Evolutionary conservation across 1,139 yeast species (phyloP).

Genomic region (Pneumocystis oryctolagi): DNA sequence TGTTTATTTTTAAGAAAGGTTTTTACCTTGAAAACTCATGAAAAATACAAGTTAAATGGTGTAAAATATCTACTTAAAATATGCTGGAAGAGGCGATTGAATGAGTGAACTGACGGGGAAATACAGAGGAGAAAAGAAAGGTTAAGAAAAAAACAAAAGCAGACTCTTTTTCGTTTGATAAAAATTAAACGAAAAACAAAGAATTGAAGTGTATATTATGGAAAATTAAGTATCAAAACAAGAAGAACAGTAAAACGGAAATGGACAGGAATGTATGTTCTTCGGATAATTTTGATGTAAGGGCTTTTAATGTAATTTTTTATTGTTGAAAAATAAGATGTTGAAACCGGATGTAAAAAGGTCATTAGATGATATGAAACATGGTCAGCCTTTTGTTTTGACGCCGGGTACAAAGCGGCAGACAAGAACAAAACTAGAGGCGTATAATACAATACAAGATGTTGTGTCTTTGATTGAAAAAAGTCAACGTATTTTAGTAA

Average conservation of each 20-base stretch:
- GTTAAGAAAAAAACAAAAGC: too few relatives aligned
- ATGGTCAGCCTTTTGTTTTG: background rate
- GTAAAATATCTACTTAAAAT: too few relatives aligned
- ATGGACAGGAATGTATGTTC: too few relatives aligned
- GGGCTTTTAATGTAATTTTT: background rate
- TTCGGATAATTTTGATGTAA: background rate
- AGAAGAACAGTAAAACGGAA: background rate
- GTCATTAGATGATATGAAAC: background rate
- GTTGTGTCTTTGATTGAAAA: constrained; percentile 38
- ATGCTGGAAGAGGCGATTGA: too few relatives aligned
- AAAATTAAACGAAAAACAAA: too few relatives aligned
- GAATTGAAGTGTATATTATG: too few relatives aligned
- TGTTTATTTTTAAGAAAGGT: background rate
- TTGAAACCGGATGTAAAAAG: background rate
- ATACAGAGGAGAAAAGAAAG: too few relatives aligned
- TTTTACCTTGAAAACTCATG: background rate
- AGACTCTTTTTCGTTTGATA: too few relatives aligned
- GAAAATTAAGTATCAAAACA: background rate
- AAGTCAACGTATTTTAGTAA: constrained; percentile 53
- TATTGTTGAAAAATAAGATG: background rate
- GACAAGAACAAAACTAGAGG: constrained; percentile 38
- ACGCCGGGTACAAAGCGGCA: constrained; percentile 42
- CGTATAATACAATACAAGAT: constrained; percentile 46
- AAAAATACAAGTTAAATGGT: too few relatives aligned
- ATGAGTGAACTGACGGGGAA: too few relatives aligned